A percentile compares a stretch with the other conserved stretches of the same genome.
Conservation (phyloP, 1,139 yeast genomes). For the Protomyces gravidus region DNA sequence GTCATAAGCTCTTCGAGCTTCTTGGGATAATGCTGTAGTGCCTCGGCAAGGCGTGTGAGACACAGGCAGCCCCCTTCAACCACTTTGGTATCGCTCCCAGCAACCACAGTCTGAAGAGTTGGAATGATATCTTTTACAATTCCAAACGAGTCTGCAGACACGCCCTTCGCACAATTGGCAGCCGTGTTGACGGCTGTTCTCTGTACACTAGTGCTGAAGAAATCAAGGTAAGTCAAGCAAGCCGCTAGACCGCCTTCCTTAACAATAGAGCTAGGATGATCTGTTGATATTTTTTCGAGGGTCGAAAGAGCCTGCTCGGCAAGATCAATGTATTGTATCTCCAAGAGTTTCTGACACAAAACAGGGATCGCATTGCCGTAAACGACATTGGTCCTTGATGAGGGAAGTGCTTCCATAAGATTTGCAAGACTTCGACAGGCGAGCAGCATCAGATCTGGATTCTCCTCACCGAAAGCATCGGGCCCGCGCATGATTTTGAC, state of each 20-base stretch:
- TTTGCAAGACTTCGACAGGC: constrained; percentile 84
- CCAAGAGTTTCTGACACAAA: constrained; percentile 62
- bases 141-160: constrained; percentile 48
- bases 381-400: constrained; percentile 61
- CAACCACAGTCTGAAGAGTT: constrained; percentile 57
- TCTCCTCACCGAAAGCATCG: constrained; percentile 46
- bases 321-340: constrained; percentile 77
- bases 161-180: constrained; percentile 63
- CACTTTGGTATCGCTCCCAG: constrained; percentile 60
- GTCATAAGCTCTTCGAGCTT: constrained; percentile 49
- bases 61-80: constrained; percentile 67
- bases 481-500: constrained; percentile 55
- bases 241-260: constrained; percentile 60
- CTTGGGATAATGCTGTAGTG: constrained; percentile 49
- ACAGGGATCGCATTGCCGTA: constrained; percentile 63
- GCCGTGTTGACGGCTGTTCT: constrained; percentile 73
- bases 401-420: constrained; percentile 69
- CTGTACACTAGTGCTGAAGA: constrained; percentile 85
- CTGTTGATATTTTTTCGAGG: constrained; percentile 42
- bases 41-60: constrained; percentile 57
- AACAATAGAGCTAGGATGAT: constrained; percentile 41
- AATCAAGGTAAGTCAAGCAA: constrained; percentile 73
- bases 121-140: constrained; percentile 58
- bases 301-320: constrained; percentile 84
- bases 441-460: constrained; percentile 65